Percentiles rank a stretch among this genome's conserved stretches.
These are phyloP conservation scores for Suillus subaureus DNA, from an alignment of 768 basidiomycete species.

Conservation along the genomic window DNA sequence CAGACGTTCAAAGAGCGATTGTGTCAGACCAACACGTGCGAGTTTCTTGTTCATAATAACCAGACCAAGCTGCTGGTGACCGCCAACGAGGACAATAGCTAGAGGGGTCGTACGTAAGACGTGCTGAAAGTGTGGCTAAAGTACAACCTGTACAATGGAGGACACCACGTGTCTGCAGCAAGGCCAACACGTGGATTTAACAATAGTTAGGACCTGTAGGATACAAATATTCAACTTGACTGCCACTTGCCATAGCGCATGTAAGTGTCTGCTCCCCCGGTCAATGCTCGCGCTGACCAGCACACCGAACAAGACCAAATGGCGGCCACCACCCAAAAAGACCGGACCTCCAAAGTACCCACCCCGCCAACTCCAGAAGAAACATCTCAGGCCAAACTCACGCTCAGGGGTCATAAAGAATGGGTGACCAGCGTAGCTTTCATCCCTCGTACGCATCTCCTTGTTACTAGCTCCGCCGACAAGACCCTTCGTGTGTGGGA, in stretches of 20 bases:
- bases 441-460: background rate
- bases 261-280: background rate
- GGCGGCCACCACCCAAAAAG: background rate
- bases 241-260: background rate
- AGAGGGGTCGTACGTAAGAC: too few relatives aligned
- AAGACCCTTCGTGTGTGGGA: background rate
- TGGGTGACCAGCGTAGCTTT: background rate
- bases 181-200: too few relatives aligned
- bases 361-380: background rate
- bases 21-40: too few relatives aligned
- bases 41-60: too few relatives aligned
- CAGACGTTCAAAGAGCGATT: too few relatives aligned
- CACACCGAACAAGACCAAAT: background rate
- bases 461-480: background rate
- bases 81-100: too few relatives aligned
- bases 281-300: background rate
- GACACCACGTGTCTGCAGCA: too few relatives aligned
- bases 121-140: too few relatives aligned
- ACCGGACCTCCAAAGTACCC: background rate
- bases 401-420: background rate
- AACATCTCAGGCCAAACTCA: background rate
- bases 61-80: too few relatives aligned
- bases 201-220: too few relatives aligned
- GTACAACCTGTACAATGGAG: too few relatives aligned
- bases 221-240: background rate